Evolutionary conservation across 768 basidiomycete genomes (phyloP), one percentile per base, ranked within the genome.

Genomic region (Psilocybe subaeruginosa): DNA sequence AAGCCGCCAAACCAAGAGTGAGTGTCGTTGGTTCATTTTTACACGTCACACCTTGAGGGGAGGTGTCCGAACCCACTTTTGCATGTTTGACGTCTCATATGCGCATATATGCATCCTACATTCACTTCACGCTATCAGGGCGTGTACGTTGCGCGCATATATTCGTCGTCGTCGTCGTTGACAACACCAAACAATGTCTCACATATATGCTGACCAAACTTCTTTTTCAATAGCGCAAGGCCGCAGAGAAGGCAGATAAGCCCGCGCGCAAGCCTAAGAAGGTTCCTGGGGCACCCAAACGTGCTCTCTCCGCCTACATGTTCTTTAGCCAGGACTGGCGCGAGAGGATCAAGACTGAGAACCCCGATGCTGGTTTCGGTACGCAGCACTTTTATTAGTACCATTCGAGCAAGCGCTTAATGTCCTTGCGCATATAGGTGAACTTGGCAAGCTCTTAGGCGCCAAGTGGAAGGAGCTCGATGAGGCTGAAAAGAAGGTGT

Each of bases 321-420:
- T 95, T 95, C 90, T 99, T 98, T 84, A 89, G 87, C 69, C 92
- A 95, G 75, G 96, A 95, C 76, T 91, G 93, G 92, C 86, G 96
- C 72, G 92, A 96, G 77, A 86, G 91, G 73, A 92, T 98, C 84
- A 97, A 96, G 88, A 72, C 85, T 60, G 95, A 97, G 80, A 97
- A 98, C 80, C 96, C 96, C 52, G 93, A 95, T 61, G 95, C 93
- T 30, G 84, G 90, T 58, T 99, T 98, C 71, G 96, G 95, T 92
- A 66, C 66, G 82, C 73, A 17, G 27, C 56, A 31, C 49, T 68
- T 33, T 23, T 8, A 45, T 33, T 52, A 5, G 30, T 31, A 17
- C 14, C 49, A 39, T 65, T 43, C 43, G 61, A 17, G 39, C 46
- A 14, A 30, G 6, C 39, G 33, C 31, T 43, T 19, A 55, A 37